These are phyloP conservation scores for Penicillium longicatenatum DNA, from an alignment of 495 filamentous ascomycete species.

Conservation along the genomic window DNA sequence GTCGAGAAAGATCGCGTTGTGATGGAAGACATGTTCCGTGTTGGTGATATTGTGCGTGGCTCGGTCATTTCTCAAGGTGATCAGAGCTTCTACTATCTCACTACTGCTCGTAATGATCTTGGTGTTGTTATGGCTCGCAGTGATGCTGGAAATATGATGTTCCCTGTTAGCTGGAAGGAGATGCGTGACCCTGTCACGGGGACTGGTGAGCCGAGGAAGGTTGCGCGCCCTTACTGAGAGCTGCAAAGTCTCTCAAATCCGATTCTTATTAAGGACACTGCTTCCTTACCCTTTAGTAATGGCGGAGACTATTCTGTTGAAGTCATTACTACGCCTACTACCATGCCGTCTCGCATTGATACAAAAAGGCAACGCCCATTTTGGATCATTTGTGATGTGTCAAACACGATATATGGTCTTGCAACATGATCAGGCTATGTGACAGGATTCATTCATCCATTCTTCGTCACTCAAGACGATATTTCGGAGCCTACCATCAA, in stretches of 20 bases:
- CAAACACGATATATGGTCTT: neutral
- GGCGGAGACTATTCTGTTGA: neutral
- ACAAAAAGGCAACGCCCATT: neutral
- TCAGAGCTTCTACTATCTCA: constrained; percentile 90
- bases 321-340: neutral
- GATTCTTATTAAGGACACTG: neutral
- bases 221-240: constrained; percentile 84
- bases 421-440: neutral
- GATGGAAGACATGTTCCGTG: constrained; percentile 86
- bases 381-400: neutral
- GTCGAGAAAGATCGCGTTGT: constrained; percentile 95
- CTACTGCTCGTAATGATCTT: constrained; percentile 84
- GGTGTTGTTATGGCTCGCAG: constrained; percentile 94
- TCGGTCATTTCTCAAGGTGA: constrained; percentile 90
- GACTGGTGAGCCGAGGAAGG: constrained; percentile 77
- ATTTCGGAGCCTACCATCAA: neutral
- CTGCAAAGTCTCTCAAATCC: neutral
- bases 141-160: constrained; percentile 85
- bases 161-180: constrained; percentile 92
- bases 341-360: constrained; percentile 1
- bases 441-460: neutral
- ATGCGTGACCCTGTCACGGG: constrained; percentile 85
- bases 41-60: constrained; percentile 90
- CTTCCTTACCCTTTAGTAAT: neutral
- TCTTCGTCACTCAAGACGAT: neutral